Evolutionary conservation across 805 yeast genomes (phyloP).

Genomic region (Hanseniaspora opuntiae): DNA sequence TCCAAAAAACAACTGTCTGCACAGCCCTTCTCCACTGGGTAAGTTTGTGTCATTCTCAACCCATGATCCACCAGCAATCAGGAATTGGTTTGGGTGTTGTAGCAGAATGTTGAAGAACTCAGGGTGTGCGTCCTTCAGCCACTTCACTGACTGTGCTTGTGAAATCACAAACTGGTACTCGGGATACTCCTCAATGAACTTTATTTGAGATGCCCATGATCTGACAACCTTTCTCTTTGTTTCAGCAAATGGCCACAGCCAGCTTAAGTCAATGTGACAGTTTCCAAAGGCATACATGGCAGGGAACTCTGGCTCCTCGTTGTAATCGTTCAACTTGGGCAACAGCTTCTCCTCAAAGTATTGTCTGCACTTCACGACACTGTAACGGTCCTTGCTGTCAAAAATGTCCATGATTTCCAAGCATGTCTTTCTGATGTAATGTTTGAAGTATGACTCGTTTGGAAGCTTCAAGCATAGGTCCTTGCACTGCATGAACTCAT

Average conservation of each 20-base stretch:
- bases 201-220: conserved; percentile 88
- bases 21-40: conserved; percentile 86
- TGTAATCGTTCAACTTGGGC: conserved; percentile 53
- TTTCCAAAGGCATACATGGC: conserved; percentile 81
- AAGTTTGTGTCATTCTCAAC: conserved; percentile 93
- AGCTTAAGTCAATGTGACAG: conserved; percentile 95
- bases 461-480: conserved; percentile 85
- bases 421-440: conserved; percentile 66
- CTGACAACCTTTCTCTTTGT: conserved; percentile 84
- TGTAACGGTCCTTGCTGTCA: conserved; percentile 50
- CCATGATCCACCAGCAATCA: conserved; percentile 96
- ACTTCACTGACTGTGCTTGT: conserved; percentile 88
- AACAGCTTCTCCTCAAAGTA: conserved; percentile 45
- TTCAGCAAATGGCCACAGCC: conserved; percentile 99
- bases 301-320: conserved; percentile 31
- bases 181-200: conserved; percentile 73
- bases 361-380: conserved; percentile 51
- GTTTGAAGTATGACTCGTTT: conserved; percentile 65
- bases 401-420: conserved; percentile 73
- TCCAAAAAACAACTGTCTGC: conserved; percentile 79
- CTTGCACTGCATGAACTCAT: conserved; percentile 77
- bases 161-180: conserved; percentile 91
- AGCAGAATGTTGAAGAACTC: conserved; percentile 51
- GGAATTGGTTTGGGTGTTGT: conserved; percentile 46
- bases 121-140: conserved; percentile 83